phyloP scores from a whole-genome alignment of 805 yeast genomes.

The Candida ulmi region DNA sequence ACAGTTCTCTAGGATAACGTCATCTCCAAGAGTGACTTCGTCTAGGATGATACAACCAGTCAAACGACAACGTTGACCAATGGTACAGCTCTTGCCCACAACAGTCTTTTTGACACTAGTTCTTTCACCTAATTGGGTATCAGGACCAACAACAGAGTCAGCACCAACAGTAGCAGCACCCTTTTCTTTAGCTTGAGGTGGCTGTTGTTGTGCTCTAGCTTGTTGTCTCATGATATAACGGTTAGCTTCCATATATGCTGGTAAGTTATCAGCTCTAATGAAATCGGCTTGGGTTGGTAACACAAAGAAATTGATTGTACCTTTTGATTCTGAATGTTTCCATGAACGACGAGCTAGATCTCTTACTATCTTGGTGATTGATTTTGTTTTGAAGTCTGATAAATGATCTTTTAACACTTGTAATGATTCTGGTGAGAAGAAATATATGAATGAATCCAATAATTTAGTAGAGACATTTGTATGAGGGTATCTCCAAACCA shows the following conservation, averaged over 20 bases:
- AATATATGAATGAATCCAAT: conserved; percentile 67
- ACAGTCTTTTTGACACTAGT: conserved; percentile 85
- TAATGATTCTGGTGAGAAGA: conserved; percentile 51
- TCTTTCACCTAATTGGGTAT: conserved; percentile 68
- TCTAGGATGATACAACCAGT: conserved; percentile 81
- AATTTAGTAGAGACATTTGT: conserved; percentile 71
- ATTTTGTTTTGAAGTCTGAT: conserved; percentile 28
- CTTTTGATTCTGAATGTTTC: conserved; percentile 60
- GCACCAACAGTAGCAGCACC: conserved; percentile 75
- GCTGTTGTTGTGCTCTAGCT: conserved; percentile 34
- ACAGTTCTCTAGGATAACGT: conserved; percentile 72
- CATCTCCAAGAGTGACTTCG: conserved; percentile 72
- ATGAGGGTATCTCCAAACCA: conserved; percentile 85
- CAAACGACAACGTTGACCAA: conserved; percentile 84
- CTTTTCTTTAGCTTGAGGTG: conserved; percentile 37
- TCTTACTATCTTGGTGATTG: conserved; percentile 66
- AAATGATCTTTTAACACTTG: conserved; percentile 38
- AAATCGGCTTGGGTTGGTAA: conserved; percentile 68
- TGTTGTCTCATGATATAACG: conserved; percentile 64
- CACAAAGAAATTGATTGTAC: conserved; percentile 62
- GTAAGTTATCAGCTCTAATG: conserved; percentile 70
- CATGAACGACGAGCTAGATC: conserved; percentile 90
- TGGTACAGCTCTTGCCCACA: conserved; percentile 63
- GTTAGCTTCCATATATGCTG: conserved; percentile 87
- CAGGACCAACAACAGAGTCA: conserved; percentile 73